Conservation (phyloP, 1,284 basidiomycete genomes). For the Ustilago tritici region DNA sequence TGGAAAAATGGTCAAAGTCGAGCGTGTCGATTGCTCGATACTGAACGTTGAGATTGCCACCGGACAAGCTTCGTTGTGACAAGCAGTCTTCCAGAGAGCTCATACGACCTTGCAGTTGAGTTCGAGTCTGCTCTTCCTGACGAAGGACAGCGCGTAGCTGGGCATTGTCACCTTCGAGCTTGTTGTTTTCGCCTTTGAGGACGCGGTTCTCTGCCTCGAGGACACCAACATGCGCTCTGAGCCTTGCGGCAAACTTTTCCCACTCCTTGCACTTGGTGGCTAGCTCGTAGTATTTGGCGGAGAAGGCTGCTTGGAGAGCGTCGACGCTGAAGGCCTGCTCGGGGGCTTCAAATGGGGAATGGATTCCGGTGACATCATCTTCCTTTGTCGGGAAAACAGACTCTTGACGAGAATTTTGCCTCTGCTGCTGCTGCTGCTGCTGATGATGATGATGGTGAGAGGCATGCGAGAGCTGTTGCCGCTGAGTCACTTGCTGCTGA, state of each 20-base stretch:
- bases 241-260: conserved; percentile 61
- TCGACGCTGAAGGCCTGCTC: conserved; percentile 52
- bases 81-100: conserved; percentile 43
- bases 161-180: conserved; percentile 53
- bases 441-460: conserved; percentile 1
- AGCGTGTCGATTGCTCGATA: conserved; percentile 34
- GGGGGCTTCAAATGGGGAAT: conserved; percentile 18
- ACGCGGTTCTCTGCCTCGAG: conserved; percentile 57
- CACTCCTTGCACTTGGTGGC: conserved; percentile 64
- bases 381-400: conserved; percentile 5
- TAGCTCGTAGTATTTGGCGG: conserved; percentile 57
- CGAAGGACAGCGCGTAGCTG: conserved; percentile 33
- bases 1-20: conserved; percentile 42
- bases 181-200: conserved; percentile 46
- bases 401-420: conserved; percentile 10
- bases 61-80: conserved; percentile 30
- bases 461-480: conserved; percentile 14
- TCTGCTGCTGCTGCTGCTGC: conserved; percentile 16
- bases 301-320: conserved; percentile 56
- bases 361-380: conserved; percentile 9
- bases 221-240: conserved; percentile 55
- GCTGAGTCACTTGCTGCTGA: not conserved
- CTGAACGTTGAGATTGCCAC: conserved; percentile 26
- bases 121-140: conserved; percentile 34
- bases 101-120: conserved; percentile 40